Evolutionary conservation across 257 asterid species (phyloP), one percentile per base, ranked within the genome.

Genomic region (Forsythia viridissima): DNA sequence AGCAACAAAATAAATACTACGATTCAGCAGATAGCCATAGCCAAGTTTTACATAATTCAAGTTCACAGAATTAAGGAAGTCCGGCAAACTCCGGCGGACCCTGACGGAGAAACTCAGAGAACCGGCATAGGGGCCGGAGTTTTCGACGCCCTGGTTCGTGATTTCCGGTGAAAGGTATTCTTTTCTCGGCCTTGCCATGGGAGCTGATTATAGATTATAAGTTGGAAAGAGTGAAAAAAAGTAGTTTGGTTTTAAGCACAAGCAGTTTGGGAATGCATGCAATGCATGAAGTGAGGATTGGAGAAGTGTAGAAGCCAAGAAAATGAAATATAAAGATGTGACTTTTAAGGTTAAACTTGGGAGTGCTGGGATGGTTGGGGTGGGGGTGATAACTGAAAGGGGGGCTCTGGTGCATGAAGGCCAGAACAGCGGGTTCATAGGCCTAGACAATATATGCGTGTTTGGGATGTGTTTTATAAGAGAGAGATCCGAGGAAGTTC

Each of bases 11-110:
- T 83, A 86, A 16, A 79, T 4, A 43, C 85, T 81, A 70, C 83
- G 92, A 81, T 63, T 88, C 34, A 89, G 80, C 59, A 89, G 90
- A 70, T 91, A 88, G 13, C 92, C 85, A 20, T 91, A 91, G 20
- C 96, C 92, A 39, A 86, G 90, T 71, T 81, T 86, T 41, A 89
- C 93, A 76, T 91, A 84, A 41, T 88, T 91, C 59, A 91, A 74
- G 90, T 88, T 91, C 48, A 89, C 90, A 3, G 89, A 88, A 67
- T 79, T 81, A 3, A 88, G 85, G 73, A 91, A 89, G 51, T 91
- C 91, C 4, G 96, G 96, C 86, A 91, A 79, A 20, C 93, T 77
- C 8, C 91, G 90, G 72, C 78, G 83, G 30, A 90, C 89, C 82
- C 86, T 75, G 59, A 88, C 79, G 0, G 85, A 83, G 79, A 87